Percentiles rank a stretch among this genome's conserved stretches.
Evolutionary conservation across 148 eudicot species (phyloP).

Genomic region (Bassia scoparia): DNA sequence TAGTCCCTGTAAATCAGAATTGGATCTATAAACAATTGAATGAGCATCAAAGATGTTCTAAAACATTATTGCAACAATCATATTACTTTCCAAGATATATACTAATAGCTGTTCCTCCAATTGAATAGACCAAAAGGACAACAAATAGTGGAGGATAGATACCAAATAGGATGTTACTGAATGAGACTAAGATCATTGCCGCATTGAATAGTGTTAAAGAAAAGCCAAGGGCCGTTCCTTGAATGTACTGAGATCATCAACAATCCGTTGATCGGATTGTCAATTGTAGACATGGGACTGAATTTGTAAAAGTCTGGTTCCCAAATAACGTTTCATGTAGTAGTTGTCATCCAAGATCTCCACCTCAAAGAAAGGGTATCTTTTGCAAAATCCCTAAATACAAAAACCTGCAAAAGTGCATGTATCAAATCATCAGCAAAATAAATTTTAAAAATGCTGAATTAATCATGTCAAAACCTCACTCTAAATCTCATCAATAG

Average conservation of each 20-base stretch:
- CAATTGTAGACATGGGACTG: constrained; percentile 86
- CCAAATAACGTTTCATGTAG: constrained; percentile 78
- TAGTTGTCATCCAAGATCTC: constrained; percentile 96
- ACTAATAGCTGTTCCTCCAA: constrained; percentile 82
- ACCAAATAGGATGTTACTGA: constrained; percentile 81
- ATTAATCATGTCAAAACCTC: background rate
- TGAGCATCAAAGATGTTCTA: background rate
- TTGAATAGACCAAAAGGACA: constrained; percentile 71
- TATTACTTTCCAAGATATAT: constrained; percentile 68
- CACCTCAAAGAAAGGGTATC: constrained; percentile 83
- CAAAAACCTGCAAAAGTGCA: constrained; percentile 59
- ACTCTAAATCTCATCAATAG: background rate
- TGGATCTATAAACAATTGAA: constrained; percentile 10
- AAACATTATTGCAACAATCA: background rate
- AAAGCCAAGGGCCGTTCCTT: constrained; percentile 78
- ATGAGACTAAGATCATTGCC: constrained; percentile 76
- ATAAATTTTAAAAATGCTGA: background rate
- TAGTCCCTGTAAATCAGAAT: constrained; percentile 50
- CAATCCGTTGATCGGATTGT: constrained; percentile 97
- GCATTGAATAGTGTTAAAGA: constrained; percentile 84
- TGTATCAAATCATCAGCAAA: background rate
- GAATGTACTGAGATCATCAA: constrained; percentile 89
- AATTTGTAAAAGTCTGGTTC: constrained; percentile 70
- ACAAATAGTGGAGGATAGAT: constrained; percentile 86
- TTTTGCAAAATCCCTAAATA: constrained; percentile 81